These are phyloP conservation scores for Centaurea solstitialis DNA, from an alignment of 129 eudicot species.

Conservation along the genomic window DNA sequence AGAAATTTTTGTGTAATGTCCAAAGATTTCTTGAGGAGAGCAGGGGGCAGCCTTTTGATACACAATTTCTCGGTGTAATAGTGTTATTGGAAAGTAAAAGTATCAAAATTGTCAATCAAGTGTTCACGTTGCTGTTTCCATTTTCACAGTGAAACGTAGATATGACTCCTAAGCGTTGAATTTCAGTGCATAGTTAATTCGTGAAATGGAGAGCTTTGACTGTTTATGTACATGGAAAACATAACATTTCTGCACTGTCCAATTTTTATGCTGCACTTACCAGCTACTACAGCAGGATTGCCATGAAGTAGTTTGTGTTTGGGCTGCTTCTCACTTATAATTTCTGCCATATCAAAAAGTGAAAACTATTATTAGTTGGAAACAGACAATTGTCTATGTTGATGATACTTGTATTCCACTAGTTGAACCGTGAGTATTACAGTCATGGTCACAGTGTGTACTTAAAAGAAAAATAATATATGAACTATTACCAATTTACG, in stretches of 20 bases:
- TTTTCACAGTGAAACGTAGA: background rate
- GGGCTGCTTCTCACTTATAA: background rate
- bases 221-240: background rate
- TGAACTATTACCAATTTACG: no score
- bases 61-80: background rate
- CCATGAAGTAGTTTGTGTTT: background rate
- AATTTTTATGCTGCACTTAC: background rate
- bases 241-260: background rate
- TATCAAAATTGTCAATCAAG: background rate
- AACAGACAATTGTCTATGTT: background rate
- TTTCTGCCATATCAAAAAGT: background rate
- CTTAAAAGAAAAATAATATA: background rate
- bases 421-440: background rate
- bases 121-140: background rate
- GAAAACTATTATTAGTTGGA: background rate
- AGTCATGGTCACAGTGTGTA: background rate
- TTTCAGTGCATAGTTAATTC: background rate
- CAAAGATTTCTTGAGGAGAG: background rate
- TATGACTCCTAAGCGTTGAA: background rate
- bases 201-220: background rate
- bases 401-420: background rate
- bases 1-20: background rate
- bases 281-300: background rate
- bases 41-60: background rate
- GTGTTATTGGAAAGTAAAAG: background rate